Base-by-base conservation (phyloP, 768 basidiomycete genomes). In the Lactarius sanguifluus region DNA sequence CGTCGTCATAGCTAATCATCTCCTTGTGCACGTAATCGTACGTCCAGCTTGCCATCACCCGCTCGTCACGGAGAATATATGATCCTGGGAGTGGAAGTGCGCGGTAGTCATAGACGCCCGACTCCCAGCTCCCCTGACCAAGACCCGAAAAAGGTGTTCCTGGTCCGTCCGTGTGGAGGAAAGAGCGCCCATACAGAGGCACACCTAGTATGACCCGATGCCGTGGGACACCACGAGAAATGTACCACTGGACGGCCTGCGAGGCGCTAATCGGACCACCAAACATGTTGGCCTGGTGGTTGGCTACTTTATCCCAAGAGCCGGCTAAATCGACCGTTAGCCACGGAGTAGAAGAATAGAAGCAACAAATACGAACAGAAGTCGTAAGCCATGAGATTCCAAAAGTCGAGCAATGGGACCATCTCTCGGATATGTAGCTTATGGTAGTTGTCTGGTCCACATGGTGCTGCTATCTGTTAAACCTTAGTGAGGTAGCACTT, bases 371-470 rank as follows among this genome's bases (percentile, higher is more conserved):
- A 76, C 83, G 63, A 70, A 89, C 90, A 84, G 72, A 89, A 93
- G 74, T 93, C 92, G 70, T 94, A 93, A 1, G 90, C 87, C 97
- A 99, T 99, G 76, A 99, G 78, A 75, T 99, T 98, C 96, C 95
- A 98, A 75, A 98, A 95, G 73, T 94, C 91, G 28, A 99, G 86
- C 65, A 83, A 88, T 66, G 81, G 81, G 74, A 95, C 89, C 96
- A 99, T 98, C 67, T 92, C 92, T 28, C 76, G 78, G 56, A 94
- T 81, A 66, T 86, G 82, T 8, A 98, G 80, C 70, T 89, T 91
- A 75, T 87, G 79, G 77, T 94, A 95, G 71, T 97, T 87, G 69
- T 90, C 83, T 2, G 89, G 85, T 36, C 97, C 97, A 76, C 94
- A 96, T 2, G 97, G 96, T 1, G 96, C 92, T 45, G 94, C 93